Base-by-base conservation (phyloP, 2,329 filamentous ascomycete species). In the Xylariaceae sp. region DNA sequence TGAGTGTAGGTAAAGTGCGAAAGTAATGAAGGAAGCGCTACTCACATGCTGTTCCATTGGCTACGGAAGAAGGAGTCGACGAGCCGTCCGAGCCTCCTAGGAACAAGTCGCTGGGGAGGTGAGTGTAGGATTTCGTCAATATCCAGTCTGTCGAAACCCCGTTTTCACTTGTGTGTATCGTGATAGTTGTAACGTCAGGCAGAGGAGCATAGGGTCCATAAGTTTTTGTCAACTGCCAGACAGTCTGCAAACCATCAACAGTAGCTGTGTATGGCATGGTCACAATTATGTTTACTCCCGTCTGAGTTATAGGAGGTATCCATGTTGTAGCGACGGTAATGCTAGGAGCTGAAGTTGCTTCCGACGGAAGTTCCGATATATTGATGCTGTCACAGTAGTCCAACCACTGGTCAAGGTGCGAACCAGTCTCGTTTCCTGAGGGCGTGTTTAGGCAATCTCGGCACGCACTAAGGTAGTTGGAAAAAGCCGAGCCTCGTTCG, bases 321-420 rank as follows among this genome's bases (percentile, higher is more conserved):
- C 3, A 7, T 9, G 1, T 7, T 14, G 31, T 18, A 3, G 31
- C n/a, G 24, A 9, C 6, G 8, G 8, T 8, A n/a, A 12, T 33
- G 11, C 4, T 11, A 18, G 5, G 12, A n/a, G 3, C 9, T 21
- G 11, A 16, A 11, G 34, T 4, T 31, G 12, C 8, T 24, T 8
- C 17, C 11, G 1, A 14, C 14, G 3, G 9, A 29, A 9, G 9
- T 9, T 2, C 3, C 13, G 4, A 24, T 7, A 24, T 11, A 7
- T 11, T 6, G 21, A 24, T 24, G n/a, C n/a, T 8, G n/a, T 15
- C 19, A n/a, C 41, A 43, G 17, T 40, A 43, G 5, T 26, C 14
- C 2, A 34, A n/a, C 13, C 15, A 43, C 14, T 31, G 18, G 7
- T 12, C 8, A 18, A n/a, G n/a, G n/a, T n/a, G n/a, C n/a, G n/a